phyloP scores from a whole-genome alignment of 2,329 filamentous ascomycete species.

The Neofusicoccum sp. region DNA sequence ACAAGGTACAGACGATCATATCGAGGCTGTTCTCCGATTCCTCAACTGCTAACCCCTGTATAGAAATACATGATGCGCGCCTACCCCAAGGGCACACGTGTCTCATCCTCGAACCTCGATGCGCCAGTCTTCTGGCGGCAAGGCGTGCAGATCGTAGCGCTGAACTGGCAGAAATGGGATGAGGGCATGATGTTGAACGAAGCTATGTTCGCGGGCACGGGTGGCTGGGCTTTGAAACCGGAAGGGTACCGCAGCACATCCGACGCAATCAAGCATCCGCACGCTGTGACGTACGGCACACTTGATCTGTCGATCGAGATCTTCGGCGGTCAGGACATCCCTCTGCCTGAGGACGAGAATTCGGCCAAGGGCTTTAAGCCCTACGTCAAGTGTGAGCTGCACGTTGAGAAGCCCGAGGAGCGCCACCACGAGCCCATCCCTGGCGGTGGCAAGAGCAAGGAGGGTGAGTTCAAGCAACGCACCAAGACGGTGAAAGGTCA shows the following conservation, averaged over 20 bases:
- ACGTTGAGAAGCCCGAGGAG: constrained; percentile 67
- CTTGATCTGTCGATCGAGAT: constrained; percentile 71
- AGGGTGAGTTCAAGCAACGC: constrained; percentile 49
- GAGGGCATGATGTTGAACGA: constrained; percentile 96
- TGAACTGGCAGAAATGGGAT: constrained; percentile 93
- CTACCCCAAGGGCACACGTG: constrained; percentile 79
- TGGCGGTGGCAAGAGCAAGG: constrained; percentile 53
- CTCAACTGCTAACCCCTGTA: background rate
- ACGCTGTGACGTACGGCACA: constrained; percentile 50
- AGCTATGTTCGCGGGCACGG: constrained; percentile 79
- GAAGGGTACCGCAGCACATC: constrained; percentile 61
- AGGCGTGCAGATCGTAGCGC: constrained; percentile 83
- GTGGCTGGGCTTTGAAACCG: constrained; percentile 85
- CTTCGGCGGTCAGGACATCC: constrained; percentile 73
- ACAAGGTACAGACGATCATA: constrained; percentile 45
- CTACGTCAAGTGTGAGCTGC: constrained; percentile 75
- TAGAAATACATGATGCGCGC: constrained; percentile 75
- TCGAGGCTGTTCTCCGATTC: background rate
- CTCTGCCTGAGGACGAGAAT: constrained; percentile 58
- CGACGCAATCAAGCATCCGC: constrained; percentile 39
- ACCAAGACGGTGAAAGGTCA: constrained; percentile 44
- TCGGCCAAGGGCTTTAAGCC: constrained; percentile 63
- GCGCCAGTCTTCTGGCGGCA: constrained; percentile 83
- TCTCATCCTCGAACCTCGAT: constrained; percentile 83
- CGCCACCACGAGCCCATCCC: constrained; percentile 41